Conservation (phyloP, 2,329 filamentous ascomycete species). For the Trematosphaeria pertusa region DNA sequence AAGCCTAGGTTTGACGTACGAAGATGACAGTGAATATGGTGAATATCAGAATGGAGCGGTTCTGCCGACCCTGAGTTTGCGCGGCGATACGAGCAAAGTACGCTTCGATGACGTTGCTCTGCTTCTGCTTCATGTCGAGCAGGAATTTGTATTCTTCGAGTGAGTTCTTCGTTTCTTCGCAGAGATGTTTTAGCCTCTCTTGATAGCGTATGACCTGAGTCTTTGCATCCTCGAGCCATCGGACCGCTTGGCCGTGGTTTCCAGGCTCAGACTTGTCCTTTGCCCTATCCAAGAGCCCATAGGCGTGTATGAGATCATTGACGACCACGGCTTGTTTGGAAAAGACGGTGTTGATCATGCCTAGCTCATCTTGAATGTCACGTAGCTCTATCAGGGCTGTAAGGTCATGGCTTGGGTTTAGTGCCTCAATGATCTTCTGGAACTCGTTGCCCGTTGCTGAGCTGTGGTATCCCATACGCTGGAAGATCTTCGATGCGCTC, state of each 20-base stretch:
- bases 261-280: neutral
- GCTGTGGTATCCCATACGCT: conserved; percentile 50
- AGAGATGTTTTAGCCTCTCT: conserved; percentile 60
- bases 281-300: conserved; percentile 24
- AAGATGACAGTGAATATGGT: conserved; percentile 69
- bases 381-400: conserved; percentile 68
- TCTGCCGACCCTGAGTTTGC: conserved; percentile 68
- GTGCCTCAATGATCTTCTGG: conserved; percentile 52
- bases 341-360: conserved; percentile 64
- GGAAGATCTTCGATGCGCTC: conserved; percentile 49
- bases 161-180: conserved; percentile 63
- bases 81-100: conserved; percentile 68
- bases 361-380: conserved; percentile 70
- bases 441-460: conserved; percentile 45
- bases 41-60: conserved; percentile 65
- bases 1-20: conserved; percentile 16
- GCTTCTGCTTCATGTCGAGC: conserved; percentile 71
- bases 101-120: conserved; percentile 71
- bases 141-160: conserved; percentile 70
- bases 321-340: conserved; percentile 63
- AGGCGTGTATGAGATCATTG: conserved; percentile 46
- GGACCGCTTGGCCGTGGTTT: neutral
- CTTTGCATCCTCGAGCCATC: neutral
- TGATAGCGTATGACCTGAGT: conserved; percentile 37
- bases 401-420: conserved; percentile 67